These are phyloP conservation scores for Croton laevigatus DNA, from an alignment of 441 rosid species.

Conservation along the genomic window DNA sequence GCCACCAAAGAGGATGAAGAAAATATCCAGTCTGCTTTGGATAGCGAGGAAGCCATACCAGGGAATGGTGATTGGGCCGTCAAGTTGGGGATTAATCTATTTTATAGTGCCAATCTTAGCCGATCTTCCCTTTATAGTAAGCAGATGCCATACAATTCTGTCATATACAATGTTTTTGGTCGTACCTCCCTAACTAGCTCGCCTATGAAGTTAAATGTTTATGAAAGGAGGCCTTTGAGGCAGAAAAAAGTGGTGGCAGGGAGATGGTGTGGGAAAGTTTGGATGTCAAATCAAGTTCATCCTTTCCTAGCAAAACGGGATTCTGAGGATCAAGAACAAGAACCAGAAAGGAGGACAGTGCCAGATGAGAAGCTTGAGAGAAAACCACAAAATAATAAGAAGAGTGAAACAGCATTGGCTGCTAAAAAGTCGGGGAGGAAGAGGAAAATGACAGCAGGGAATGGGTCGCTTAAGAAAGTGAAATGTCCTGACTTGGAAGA, in stretches of 20 bases:
- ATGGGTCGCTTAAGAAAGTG: conserved; percentile 44
- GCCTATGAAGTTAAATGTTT: conserved; percentile 37
- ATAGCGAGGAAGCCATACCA: conserved; percentile 72
- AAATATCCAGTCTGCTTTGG: conserved; percentile 65
- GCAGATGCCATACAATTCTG: conserved; percentile 95
- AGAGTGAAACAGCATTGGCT: conserved; percentile 35
- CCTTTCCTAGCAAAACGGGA: conserved; percentile 54
- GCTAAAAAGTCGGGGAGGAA: conserved; percentile 58
- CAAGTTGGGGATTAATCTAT: conserved; percentile 86
- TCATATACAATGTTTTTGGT: conserved; percentile 87
- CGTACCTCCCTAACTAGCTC: conserved; percentile 64
- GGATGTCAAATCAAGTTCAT: conserved; percentile 99
- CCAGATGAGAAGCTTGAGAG: conserved; percentile 53
- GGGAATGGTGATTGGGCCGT: conserved; percentile 96
- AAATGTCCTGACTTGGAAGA: conserved; percentile 34
- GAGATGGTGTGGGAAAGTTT: conserved; percentile 98
- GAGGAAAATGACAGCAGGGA: conserved; percentile 51
- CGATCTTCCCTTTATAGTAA: conserved; percentile 83
- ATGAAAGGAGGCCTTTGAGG: conserved; percentile 49
- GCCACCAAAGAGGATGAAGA: conserved; percentile 73
- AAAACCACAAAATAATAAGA: conserved; percentile 32
- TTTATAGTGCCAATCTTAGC: conserved; percentile 83
- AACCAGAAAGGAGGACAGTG: conserved; percentile 40
- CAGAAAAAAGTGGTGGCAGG: conserved; percentile 90
- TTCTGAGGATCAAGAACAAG: conserved; percentile 53